These are phyloP conservation scores for Fusarium continuum DNA, from an alignment of 2,329 filamentous ascomycete genomes.

Conservation along the genomic window DNA sequence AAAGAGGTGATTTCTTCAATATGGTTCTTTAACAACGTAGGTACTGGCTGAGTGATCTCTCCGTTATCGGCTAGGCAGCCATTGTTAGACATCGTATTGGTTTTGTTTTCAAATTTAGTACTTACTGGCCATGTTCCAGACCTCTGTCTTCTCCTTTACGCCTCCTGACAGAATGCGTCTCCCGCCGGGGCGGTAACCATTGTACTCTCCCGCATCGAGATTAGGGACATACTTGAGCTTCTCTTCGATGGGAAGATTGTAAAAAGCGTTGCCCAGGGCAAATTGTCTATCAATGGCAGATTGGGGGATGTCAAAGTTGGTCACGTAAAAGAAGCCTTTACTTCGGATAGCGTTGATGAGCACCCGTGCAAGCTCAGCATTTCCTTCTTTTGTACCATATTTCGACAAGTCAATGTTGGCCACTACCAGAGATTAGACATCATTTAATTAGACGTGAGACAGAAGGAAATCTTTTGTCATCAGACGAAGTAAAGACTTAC, in stretches of 20 bases:
- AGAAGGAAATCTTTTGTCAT: too few relatives aligned
- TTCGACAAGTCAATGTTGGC: constrained; percentile 48
- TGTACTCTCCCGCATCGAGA: constrained; percentile 62
- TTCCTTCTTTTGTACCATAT: constrained; percentile 47
- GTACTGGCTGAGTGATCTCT: constrained; percentile 41
- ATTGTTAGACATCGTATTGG: not conserved
- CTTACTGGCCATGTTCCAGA: constrained; percentile 52
- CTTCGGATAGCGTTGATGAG: constrained; percentile 49
- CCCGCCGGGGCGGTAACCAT: constrained; percentile 63
- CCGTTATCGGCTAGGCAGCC: constrained; percentile 42
- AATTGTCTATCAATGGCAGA: constrained; percentile 68
- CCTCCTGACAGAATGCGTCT: constrained; percentile 48
- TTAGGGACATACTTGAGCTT: constrained; percentile 65
- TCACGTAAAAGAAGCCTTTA: constrained; percentile 52
- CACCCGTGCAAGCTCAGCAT: constrained; percentile 41
- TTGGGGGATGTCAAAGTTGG: constrained; percentile 68
- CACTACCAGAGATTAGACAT: constrained; percentile 31
- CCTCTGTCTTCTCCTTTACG: constrained; percentile 52
- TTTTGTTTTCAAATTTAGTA: not conserved
- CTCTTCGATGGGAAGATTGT: constrained; percentile 63
- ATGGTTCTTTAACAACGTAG: not conserved
- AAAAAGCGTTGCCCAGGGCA: constrained; percentile 65
- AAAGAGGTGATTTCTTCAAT: constrained; percentile 25
- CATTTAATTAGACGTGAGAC: accelerated
- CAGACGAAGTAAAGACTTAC: constrained; percentile 27